Base-by-base conservation (phyloP, 225 moss, liverwort and hornwort species). In the Marchantia paleacea region DNA sequence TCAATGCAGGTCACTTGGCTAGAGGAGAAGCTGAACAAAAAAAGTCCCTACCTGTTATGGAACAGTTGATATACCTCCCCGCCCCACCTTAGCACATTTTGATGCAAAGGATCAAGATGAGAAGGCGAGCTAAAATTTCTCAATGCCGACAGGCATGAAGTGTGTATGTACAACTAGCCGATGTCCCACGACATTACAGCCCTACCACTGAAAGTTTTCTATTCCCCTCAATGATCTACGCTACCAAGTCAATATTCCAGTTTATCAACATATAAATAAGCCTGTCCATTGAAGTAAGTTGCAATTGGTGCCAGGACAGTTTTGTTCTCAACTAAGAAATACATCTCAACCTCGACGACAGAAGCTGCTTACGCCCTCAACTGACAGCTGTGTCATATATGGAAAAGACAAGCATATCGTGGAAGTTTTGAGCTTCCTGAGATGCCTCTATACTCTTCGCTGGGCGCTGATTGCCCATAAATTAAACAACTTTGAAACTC, bases 91-190 rank as follows among this genome's bases (percentile, higher is more conserved):
- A 16, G 51, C 65, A 66, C 64, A 13, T 29, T 6, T 69, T 12
- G 70, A 78, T 65, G 30, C 68, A 30, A 79, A 55, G 79, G 69
- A 78, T 52, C 24, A 67, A 28, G 55, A 55, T 69, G 53, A 51
- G 53, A 79, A 79, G 52, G 39, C 52, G 74, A 81, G 31, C 54
- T 75, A 75, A 68, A 75, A 55, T 55, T 70, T 76, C 76, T 77
- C 76, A 77, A 60, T 70, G 76, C 69, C 58, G 31, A 70, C 57
- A 77, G 82, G 76, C 77, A 82, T 77, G 58, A 69, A 58, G 69
- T 77, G 49, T 77, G 26, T 82, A 82, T 82, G 71, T 76, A 82
- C 82, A 82, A 77, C 69, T 77, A 77, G 69, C 69, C 82, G 76
- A 71, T 70, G 58, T 81, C 76, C 82, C 66, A 77, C 72, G 72